These are phyloP conservation scores for Colletotrichum incanum DNA, from an alignment of 2,329 filamentous ascomycete genomes.

Conservation along the genomic window DNA sequence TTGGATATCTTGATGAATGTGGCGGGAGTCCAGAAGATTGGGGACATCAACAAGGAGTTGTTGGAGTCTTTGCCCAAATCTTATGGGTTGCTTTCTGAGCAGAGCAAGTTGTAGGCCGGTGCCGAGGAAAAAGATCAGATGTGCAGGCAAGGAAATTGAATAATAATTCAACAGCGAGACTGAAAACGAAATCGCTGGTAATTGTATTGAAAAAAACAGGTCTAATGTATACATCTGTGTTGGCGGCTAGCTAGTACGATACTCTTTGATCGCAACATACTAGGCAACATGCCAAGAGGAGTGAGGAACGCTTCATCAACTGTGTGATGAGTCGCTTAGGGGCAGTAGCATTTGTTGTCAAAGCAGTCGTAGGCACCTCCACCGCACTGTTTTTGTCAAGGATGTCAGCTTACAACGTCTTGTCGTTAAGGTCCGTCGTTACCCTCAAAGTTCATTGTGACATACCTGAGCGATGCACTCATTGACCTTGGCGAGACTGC, in stretches of 20 bases:
- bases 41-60: constrained; percentile 50
- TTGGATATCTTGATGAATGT: constrained; percentile 71
- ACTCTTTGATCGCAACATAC: not conserved
- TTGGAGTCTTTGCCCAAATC: constrained; percentile 33
- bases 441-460: no score
- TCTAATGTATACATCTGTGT: not conserved
- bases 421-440: no score
- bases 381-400: no score
- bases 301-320: not conserved
- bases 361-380: not conserved
- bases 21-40: constrained; percentile 63
- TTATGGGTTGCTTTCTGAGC: constrained; percentile 24
- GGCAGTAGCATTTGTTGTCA: not conserved
- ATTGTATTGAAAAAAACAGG: not conserved
- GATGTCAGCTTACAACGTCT: no score
- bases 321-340: no score
- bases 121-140: not conserved
- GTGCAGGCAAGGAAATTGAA: no score
- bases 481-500: no score
- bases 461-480: not conserved
- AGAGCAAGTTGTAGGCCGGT: constrained; percentile 27
- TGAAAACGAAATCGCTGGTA: not conserved
- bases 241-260: accelerated
- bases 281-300: not conserved
- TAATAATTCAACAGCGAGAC: not conserved